Percentiles rank a stretch among this genome's conserved stretches.
These are phyloP conservation scores for Phytomonas sp. DNA, from an alignment of 208 protist genomes.

Conservation along the genomic window DNA sequence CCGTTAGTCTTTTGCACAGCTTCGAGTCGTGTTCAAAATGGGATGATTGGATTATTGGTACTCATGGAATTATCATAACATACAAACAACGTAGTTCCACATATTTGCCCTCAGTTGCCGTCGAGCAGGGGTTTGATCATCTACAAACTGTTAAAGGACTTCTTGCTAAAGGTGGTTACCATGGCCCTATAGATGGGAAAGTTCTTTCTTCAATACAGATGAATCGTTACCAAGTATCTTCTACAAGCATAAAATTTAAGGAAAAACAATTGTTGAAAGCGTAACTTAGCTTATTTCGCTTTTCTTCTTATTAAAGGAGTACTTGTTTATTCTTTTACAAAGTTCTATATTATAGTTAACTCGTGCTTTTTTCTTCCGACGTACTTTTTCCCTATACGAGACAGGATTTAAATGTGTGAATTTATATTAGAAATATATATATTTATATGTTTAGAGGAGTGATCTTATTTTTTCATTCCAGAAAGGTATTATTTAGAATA, in stretches of 20 bases:
- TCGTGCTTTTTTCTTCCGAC: background rate
- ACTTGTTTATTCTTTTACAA: background rate
- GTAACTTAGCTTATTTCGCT: background rate
- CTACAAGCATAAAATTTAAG: background rate
- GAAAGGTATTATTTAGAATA: slow-evolving; percentile 3
- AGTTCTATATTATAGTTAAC: slow-evolving; percentile 3
- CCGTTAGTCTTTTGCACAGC: slow-evolving; percentile 73
- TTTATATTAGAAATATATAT: background rate
- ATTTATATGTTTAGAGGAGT: background rate
- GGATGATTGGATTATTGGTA: slow-evolving; percentile 79
- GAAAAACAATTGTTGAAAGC: slow-evolving; percentile 3
- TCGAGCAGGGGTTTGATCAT: slow-evolving; percentile 71
- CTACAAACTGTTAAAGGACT: slow-evolving; percentile 49
- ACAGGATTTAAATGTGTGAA: background rate
- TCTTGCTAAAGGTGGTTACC: slow-evolving; percentile 64
- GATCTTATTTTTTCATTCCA: background rate
- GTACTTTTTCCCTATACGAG: background rate
- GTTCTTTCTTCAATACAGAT: slow-evolving; percentile 47
- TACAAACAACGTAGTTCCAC: slow-evolving; percentile 65
- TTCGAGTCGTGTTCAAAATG: slow-evolving; percentile 66
- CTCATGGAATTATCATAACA: slow-evolving; percentile 62
- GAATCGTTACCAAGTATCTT: slow-evolving; percentile 65
- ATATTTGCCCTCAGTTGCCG: slow-evolving; percentile 71
- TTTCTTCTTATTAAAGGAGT: slow-evolving; percentile 3
- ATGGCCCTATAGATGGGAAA: slow-evolving; percentile 29